Percentiles rank a stretch among this genome's conserved stretches.
phyloP scores from a whole-genome alignment of 495 filamentous ascomycete species.

The Jackrogersella multiformis region DNA sequence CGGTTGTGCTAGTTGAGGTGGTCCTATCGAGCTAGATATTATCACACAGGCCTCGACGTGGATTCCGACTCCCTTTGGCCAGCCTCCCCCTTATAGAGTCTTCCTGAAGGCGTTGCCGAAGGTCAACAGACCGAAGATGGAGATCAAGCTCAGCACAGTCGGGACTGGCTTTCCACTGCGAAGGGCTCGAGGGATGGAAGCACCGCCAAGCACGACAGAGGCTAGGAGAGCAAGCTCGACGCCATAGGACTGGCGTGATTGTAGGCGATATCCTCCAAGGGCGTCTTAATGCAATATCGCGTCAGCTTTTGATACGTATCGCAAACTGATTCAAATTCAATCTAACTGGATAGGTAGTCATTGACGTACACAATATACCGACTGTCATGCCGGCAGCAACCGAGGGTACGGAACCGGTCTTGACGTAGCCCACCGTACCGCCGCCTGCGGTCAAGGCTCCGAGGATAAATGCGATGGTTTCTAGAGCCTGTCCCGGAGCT shows the following conservation, averaged over 20 bases:
- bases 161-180: conserved; percentile 81
- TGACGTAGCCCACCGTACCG: conserved; percentile 81
- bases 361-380: conserved; percentile 65
- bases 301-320: conserved; percentile 15
- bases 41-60: neutral
- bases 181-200: conserved; percentile 84
- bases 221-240: conserved; percentile 81
- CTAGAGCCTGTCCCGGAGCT: conserved; percentile 32
- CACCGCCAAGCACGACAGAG: conserved; percentile 80
- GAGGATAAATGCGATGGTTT: conserved; percentile 71
- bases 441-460: conserved; percentile 84
- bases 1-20: conserved; percentile 1
- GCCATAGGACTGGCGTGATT: conserved; percentile 71
- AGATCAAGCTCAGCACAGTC: conserved; percentile 71
- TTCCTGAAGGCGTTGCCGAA: conserved; percentile 66
- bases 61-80: neutral
- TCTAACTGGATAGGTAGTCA: neutral
- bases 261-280: conserved; percentile 75
- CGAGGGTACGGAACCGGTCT: conserved; percentile 86
- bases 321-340: neutral
- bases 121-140: conserved; percentile 65
- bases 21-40: neutral
- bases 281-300: conserved; percentile 55
- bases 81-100: conserved; percentile 40
- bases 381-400: conserved; percentile 83